Conservation (phyloP, 2,329 filamentous ascomycete genomes). For the Pseudogymnoascus sp. region DNA sequence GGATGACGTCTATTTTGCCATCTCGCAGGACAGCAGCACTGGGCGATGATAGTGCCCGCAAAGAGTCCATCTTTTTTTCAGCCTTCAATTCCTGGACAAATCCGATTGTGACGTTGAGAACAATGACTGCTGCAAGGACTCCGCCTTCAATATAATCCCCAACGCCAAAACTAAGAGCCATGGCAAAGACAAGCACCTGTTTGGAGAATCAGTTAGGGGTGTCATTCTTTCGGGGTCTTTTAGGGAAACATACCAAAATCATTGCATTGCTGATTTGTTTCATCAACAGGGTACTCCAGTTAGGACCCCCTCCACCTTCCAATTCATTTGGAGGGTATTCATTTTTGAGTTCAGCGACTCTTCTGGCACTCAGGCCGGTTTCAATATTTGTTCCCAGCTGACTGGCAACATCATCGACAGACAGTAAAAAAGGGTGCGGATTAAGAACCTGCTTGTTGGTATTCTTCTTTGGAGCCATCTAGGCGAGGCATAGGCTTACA, state of each 20-base stretch:
- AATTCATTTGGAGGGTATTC: constrained; percentile 62
- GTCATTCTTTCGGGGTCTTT: background rate
- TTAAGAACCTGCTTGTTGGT: constrained; percentile 1
- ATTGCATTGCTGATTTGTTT: constrained; percentile 71
- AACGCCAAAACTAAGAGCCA: constrained; percentile 39
- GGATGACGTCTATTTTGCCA: constrained; percentile 36
- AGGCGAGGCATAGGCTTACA: constrained; percentile 7
- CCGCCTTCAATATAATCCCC: constrained; percentile 49
- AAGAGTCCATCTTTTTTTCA: constrained; percentile 50
- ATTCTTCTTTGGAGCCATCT: constrained; percentile 9
- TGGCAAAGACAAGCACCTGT: constrained; percentile 29
- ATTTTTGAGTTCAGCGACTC: constrained; percentile 50
- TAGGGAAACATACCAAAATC: constrained; percentile 50
- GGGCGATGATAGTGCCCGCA: constrained; percentile 47
- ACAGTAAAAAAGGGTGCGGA: constrained; percentile 53
- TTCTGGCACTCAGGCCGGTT: constrained; percentile 53
- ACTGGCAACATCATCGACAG: constrained; percentile 52
- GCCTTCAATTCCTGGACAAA: constrained; percentile 53
- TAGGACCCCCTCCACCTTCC: constrained; percentile 58
- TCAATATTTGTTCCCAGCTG: constrained; percentile 57
- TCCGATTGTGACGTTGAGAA: constrained; percentile 48
- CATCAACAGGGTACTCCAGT: constrained; percentile 62
- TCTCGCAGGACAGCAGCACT: constrained; percentile 48
- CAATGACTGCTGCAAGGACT: constrained; percentile 50
- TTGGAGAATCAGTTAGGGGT: constrained; percentile 43